A percentile compares a stretch with the other conserved stretches of the same genome.
Evolutionary conservation across 306 rosid genomes (phyloP).

Genomic region (Prunus campanulata): DNA sequence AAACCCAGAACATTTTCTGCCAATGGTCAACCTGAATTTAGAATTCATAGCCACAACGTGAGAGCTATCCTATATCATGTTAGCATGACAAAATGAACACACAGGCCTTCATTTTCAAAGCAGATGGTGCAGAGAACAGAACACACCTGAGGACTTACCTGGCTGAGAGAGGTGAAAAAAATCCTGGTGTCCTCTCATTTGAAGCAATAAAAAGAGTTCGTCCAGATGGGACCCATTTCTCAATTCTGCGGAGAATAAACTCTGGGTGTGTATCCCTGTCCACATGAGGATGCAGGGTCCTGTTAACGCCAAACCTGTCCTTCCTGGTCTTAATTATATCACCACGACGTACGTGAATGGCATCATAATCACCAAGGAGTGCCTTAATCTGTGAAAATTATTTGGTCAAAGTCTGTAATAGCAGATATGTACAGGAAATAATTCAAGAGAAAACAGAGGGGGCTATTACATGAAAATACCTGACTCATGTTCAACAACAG

Average conservation of each 20-base stretch:
- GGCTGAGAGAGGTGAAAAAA: slow-evolving; percentile 79
- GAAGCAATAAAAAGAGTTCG: slow-evolving; percentile 88
- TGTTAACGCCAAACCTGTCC: slow-evolving; percentile 76
- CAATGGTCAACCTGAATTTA: not conserved
- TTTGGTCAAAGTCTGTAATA: slow-evolving; percentile 17
- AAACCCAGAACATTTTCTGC: not conserved
- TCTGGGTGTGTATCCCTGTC: slow-evolving; percentile 91
- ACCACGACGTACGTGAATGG: slow-evolving; percentile 98
- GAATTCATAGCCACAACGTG: not conserved
- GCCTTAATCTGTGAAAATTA: slow-evolving; percentile 47
- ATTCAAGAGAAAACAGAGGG: not conserved
- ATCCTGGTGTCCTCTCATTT: slow-evolving; percentile 86
- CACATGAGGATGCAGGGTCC: slow-evolving; percentile 86
- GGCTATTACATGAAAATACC: no score
- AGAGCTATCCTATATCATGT: not conserved
- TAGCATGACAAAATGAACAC: not conserved
- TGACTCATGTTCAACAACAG: not conserved
- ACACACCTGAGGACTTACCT: slow-evolving; percentile 46
- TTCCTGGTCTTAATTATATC: slow-evolving; percentile 89
- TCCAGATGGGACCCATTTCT: slow-evolving; percentile 85
- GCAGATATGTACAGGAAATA: not conserved
- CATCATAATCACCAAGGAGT: slow-evolving; percentile 63
- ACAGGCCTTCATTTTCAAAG: not conserved
- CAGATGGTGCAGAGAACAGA: slow-evolving; percentile 2
- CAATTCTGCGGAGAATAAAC: slow-evolving; percentile 69